Evolutionary conservation across 2,329 filamentous ascomycete species (phyloP), one percentile per base, ranked within the genome.

Genomic region (Seiridium unicorne): DNA sequence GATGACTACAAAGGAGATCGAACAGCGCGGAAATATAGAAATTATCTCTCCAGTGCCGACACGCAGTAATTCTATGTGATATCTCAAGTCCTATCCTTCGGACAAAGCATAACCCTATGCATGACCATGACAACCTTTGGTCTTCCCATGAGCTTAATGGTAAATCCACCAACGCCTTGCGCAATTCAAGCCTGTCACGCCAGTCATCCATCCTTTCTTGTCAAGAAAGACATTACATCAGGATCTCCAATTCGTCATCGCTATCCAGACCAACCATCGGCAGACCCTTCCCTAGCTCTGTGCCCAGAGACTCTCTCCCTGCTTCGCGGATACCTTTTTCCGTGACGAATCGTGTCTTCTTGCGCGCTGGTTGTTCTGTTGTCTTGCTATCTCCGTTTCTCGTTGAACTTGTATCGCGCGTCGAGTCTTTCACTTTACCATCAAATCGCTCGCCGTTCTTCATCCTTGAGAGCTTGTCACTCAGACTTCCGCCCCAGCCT

Each of bases 301-400:
- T 78, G 8, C 88, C 87, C 2, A 93, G 71, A 69, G 89, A 92
- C 69, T 93, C 90, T 61, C 89, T 80, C 1, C 90, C 90, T 3
- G 90, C 90, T 73, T 92, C 89, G 58, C 87, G 84, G 63, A 93
- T 93, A 0, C 90, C 90, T 71, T 89, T 91, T 47, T 87, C 86
- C 34, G 90, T 92, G 46, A 93, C 83, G 69, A 93, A 93, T n/a
- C 90, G 81, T 56, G 90, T 93, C 80, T 91, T 92, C 76, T 92
- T 89, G 65, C 84, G 80, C 38, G 86, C 81, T 0, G 84, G 85
- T 69, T 69, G 81, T 64, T 63, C 62, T 71, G 48, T 64, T 51
- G 38, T 46, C 13, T 31, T n/a, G 34, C 32, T 53, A 34, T 53
- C 49, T 8, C 35, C 32, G 11, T 53, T 53, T 8, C 11, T 36